phyloP scores from a whole-genome alignment of 1,284 basidiomycete species.

The Phellinidium pouzarii region DNA sequence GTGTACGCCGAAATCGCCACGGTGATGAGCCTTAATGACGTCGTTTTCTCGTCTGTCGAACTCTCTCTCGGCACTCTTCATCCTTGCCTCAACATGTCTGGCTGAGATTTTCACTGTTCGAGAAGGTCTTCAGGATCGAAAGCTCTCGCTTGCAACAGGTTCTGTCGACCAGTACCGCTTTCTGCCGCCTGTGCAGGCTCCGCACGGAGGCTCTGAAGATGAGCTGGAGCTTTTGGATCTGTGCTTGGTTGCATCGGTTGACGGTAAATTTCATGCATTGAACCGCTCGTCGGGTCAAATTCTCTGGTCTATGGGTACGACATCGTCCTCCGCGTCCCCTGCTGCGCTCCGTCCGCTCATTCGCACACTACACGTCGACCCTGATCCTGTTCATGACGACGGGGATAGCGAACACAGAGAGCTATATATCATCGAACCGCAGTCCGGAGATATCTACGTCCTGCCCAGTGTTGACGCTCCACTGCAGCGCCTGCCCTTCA shows the following conservation, averaged over 20 bases:
- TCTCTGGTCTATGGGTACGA: conserved; percentile 76
- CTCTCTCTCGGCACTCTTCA: background rate
- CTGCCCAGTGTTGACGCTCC: conserved; percentile 58
- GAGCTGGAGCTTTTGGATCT: conserved; percentile 66
- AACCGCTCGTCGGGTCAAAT: conserved; percentile 72
- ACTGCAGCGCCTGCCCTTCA: conserved; percentile 76
- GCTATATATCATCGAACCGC: conserved; percentile 86
- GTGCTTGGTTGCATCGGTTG: conserved; percentile 81
- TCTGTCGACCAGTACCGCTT: conserved; percentile 18
- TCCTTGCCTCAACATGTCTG: conserved; percentile 11
- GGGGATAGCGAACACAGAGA: conserved; percentile 58
- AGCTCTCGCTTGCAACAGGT: background rate
- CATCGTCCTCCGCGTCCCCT: conserved; percentile 38
- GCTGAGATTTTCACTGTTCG: conserved; percentile 11
- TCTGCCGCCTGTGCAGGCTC: conserved; percentile 19
- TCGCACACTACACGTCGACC: conserved; percentile 53
- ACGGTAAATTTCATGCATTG: conserved; percentile 84
- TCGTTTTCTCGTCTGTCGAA: conserved; percentile 10
- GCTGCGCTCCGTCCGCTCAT: conserved; percentile 62
- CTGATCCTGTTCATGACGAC: conserved; percentile 49
- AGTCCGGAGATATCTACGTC: conserved; percentile 85
- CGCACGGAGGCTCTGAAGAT: conserved; percentile 22
- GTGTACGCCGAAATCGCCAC: background rate
- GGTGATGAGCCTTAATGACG: conserved; percentile 10
- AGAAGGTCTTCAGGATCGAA: conserved; percentile 9